Conservation (phyloP, 2,329 filamentous ascomycete species). For the Hypoxylon rubiginosum region DNA sequence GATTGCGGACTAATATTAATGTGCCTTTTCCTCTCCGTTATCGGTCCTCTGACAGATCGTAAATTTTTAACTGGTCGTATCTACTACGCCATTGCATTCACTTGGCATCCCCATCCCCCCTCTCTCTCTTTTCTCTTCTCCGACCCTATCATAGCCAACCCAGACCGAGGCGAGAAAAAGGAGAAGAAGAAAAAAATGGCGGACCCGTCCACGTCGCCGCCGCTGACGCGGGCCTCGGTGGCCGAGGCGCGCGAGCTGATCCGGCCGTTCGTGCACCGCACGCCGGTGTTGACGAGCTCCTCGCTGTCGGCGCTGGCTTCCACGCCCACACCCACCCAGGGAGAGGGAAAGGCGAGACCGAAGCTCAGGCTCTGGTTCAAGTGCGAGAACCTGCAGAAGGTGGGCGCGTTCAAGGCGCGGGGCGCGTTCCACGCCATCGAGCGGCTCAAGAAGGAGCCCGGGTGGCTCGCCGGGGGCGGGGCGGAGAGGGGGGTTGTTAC, state of each 20-base stretch:
- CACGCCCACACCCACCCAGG: slow-evolving; percentile 65
- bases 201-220: slow-evolving; percentile 66
- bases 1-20: not conserved
- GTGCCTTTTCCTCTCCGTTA: slow-evolving; percentile 36
- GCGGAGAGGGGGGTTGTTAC: slow-evolving; percentile 82
- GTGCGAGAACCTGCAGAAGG: slow-evolving; percentile 91
- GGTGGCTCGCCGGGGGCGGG: slow-evolving; percentile 71
- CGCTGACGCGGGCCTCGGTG: slow-evolving; percentile 80
- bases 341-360: slow-evolving; percentile 65
- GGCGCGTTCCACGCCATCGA: slow-evolving; percentile 90
- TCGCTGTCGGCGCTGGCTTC: slow-evolving; percentile 83
- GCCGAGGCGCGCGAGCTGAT: slow-evolving; percentile 79
- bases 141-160: no score
- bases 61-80: slow-evolving; percentile 50
- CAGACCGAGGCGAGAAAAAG: no score
- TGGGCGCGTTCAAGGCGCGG: slow-evolving; percentile 92
- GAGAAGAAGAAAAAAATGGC: no score
- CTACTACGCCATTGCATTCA: not conserved
- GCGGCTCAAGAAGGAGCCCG: slow-evolving; percentile 73
- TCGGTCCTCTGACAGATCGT: slow-evolving; percentile 60
- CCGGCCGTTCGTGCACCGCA: slow-evolving; percentile 81
- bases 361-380: slow-evolving; percentile 88
- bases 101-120: not conserved
- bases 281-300: slow-evolving; percentile 83
- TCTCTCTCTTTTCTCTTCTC: not conserved